Base-by-base conservation (phyloP, 2,329 filamentous ascomycete genomes). In the Cladophialophora bantiana region DNA sequence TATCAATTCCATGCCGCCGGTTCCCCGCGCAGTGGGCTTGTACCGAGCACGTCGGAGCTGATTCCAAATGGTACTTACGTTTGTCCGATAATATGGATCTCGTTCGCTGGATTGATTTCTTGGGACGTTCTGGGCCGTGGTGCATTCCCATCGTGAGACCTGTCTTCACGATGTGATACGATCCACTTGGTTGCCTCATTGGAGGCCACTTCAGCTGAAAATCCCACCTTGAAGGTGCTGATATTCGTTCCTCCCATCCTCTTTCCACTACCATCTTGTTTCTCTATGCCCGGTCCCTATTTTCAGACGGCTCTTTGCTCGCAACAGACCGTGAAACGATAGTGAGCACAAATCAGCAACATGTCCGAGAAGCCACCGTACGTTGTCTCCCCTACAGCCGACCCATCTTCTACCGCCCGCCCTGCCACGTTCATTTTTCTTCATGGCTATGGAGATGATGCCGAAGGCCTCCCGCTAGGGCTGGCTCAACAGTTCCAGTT, bases 401-500 rank as follows among this genome's bases (percentile, higher is more conserved):
- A 59, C 10, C 32, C 61, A 15, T 63, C 66, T 32, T 69, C 68
- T 18, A 53, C 68, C 26, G 68, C 66, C 38, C 70, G 70, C 13
- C 62, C 71, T 32, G 70, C 70, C 1, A 72, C 71, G 5, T 63
- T 73, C 42, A 71, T 73, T 54, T 73, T 73, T 59, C 73, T 83
- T 4, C 82, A 83, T 68, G 82, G 82, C 13, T 73, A 83, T 6
- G 81, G 81, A 15, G 82, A 84, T 65, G 80, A 80, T 61, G 82
- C 81, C 15, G 75, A 79, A 56, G 81, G 81, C 3, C 73, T 81
- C 36, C 77, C 79, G 67, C 75, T 82, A 81, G 65, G 79, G 58
- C 75, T 84, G 7, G 79, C 80, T 15, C 76, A 79, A 34, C 82
- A 83, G 69, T 84, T 85, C 70, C 82, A 83, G 66, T 72, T 78